These are phyloP conservation scores for Dionaea muscipula DNA, from an alignment of 179 eudicot genomes.

Conservation along the genomic window DNA sequence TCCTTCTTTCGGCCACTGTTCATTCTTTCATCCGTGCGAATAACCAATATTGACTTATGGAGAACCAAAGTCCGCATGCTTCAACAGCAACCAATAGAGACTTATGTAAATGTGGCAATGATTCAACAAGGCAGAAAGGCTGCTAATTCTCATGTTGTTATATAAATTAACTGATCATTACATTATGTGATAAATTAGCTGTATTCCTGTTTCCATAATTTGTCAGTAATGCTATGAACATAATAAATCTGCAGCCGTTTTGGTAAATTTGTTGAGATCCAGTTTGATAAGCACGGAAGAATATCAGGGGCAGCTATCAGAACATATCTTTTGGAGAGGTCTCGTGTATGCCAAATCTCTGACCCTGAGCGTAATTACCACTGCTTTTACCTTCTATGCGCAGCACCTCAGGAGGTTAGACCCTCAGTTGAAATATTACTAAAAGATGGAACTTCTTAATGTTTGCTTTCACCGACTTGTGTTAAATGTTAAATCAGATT, in stretches of 20 bases:
- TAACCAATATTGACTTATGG: no score
- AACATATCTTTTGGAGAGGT: conserved; percentile 91
- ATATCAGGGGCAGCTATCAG: conserved; percentile 99
- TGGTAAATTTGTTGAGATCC: conserved; percentile 98
- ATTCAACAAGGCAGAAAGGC: no score
- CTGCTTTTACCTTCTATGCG: conserved; percentile 96
- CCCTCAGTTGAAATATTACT: conserved; percentile 1
- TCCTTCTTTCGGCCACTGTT: no score
- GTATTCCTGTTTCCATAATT: not conserved
- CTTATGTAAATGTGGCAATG: no score
- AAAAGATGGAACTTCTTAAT: not conserved
- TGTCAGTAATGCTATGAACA: conserved; percentile 12
- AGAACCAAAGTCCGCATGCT: no score
- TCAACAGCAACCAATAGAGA: no score
- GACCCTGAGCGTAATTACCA: conserved; percentile 98
- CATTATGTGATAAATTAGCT: not conserved
- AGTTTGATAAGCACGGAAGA: conserved; percentile 94
- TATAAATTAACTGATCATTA: not conserved
- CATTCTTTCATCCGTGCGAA: no score
- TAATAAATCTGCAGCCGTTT: conserved; percentile 60
- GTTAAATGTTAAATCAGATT: not conserved
- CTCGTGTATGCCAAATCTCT: conserved; percentile 87
- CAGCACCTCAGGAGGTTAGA: conserved; percentile 89
- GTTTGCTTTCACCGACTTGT: not conserved
- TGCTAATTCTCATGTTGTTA: not conserved